Percentiles rank a stretch among this genome's conserved stretches.
These are phyloP conservation scores for Exophiala oligosperma DNA, from an alignment of 2,329 filamentous ascomycete genomes.

Conservation along the genomic window DNA sequence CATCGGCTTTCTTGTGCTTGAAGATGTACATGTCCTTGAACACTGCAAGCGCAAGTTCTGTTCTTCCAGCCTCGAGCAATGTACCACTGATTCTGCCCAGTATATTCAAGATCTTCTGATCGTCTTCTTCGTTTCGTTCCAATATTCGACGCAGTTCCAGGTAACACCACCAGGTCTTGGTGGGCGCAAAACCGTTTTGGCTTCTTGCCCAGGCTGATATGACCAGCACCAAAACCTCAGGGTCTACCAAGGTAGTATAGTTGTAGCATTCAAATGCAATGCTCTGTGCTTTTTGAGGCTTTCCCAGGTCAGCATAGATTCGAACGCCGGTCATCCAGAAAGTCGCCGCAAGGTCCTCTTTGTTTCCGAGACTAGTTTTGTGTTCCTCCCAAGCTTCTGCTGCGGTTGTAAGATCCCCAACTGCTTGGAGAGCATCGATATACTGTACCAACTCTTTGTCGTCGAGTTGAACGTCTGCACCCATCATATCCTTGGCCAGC, in stretches of 20 bases:
- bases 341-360: conserved; percentile 28
- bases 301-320: conserved; percentile 49
- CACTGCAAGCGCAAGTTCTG: conserved; percentile 68
- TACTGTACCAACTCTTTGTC: conserved; percentile 63
- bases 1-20: conserved; percentile 46
- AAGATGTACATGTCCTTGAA: conserved; percentile 89
- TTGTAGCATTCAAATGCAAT: conserved; percentile 46
- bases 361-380: conserved; percentile 13
- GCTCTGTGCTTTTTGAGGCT: conserved; percentile 50
- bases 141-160: conserved; percentile 54
- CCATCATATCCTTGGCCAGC: conserved; percentile 66
- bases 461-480: conserved; percentile 56
- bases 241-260: conserved; percentile 20
- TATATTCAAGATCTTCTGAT: conserved; percentile 64
- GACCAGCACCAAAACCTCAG: conserved; percentile 57
- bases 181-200: conserved; percentile 48
- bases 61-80: conserved; percentile 66
- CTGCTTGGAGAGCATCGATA: conserved; percentile 67
- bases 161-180: conserved; percentile 68
- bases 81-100: conserved; percentile 73
- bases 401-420: conserved; percentile 61
- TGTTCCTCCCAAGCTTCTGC: conserved; percentile 62
- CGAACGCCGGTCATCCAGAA: conserved; percentile 52
- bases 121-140: conserved; percentile 14
- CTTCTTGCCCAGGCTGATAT: conserved; percentile 65